phyloP scores from a whole-genome alignment of 768 basidiomycete species.

The Xerocomus potaroensis region DNA sequence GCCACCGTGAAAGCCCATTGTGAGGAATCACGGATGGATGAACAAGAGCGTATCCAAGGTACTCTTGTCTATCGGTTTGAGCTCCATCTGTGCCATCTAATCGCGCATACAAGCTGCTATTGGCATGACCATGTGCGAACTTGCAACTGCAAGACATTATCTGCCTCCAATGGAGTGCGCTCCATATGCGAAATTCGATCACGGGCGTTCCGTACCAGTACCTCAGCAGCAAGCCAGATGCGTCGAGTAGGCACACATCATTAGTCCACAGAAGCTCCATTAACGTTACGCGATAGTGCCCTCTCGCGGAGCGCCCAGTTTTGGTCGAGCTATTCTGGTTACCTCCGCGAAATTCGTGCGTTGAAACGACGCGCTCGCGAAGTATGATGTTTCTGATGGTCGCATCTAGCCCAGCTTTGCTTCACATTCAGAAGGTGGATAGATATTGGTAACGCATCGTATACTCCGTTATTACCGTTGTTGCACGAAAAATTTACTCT shows the following conservation, averaged over 20 bases:
- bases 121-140: constrained; percentile 73
- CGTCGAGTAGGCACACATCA: constrained; percentile 41
- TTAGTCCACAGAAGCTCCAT: not conserved
- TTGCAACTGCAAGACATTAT: constrained; percentile 68
- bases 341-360: constrained; percentile 74
- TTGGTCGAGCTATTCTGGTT: constrained; percentile 85
- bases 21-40: constrained; percentile 53
- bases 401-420: constrained; percentile 62
- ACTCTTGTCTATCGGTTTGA: constrained; percentile 3
- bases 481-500: constrained; percentile 2
- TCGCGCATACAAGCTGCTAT: constrained; percentile 56
- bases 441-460: constrained; percentile 54
- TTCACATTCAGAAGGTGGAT: constrained; percentile 70
- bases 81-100: not conserved
- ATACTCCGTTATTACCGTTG: constrained; percentile 10
- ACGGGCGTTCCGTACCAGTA: not conserved
- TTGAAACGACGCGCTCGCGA: constrained; percentile 21
- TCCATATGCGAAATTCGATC: constrained; percentile 10
- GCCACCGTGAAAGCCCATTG: constrained; percentile 46
- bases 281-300: constrained; percentile 41
- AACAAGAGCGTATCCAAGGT: constrained; percentile 62
- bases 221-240: constrained; percentile 40
- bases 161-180: constrained; percentile 64
- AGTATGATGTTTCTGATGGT: constrained; percentile 20
- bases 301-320: constrained; percentile 74